phyloP scores from a whole-genome alignment of 345 rosid species.

The Cochlearia excelsa region DNA sequence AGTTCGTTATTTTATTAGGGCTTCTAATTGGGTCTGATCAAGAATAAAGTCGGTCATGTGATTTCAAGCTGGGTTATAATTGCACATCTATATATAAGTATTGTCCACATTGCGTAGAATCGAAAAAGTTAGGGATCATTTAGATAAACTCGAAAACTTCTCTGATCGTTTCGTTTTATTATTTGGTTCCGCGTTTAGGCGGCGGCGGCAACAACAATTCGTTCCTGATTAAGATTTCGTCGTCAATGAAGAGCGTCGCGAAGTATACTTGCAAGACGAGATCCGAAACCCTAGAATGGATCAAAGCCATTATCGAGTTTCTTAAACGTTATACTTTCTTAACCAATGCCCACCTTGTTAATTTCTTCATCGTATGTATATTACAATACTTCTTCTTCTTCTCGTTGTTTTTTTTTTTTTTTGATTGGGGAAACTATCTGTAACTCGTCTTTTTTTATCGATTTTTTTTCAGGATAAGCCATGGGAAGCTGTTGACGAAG shows the following conservation, averaged over 20 bases:
- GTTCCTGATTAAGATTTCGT: constrained; percentile 11
- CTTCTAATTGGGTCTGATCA: no score
- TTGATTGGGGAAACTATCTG: constrained; percentile 1
- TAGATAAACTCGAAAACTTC: no score
- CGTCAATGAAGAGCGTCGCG: constrained; percentile 25
- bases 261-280: constrained; percentile 63
- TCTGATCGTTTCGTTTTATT: not conserved
- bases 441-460: not conserved
- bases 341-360: constrained; percentile 67
- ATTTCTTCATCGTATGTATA: constrained; percentile 62
- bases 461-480: constrained; percentile 46
- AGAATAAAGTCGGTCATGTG: no score
- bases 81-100: no score
- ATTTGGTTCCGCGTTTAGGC: constrained; percentile 20
- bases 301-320: constrained; percentile 59
- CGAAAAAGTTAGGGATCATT: no score
- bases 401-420: not conserved
- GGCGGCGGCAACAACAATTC: constrained; percentile 18
- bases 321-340: constrained; percentile 52
- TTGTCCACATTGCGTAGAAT: no score
- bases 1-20: no score
- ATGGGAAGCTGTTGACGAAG: constrained; percentile 73
- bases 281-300: constrained; percentile 66
- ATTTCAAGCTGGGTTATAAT: no score
- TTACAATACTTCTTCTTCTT: not conserved